Base-by-base conservation (phyloP, 164 flowering plant genomes). In the Macadamia tetraphylla region DNA sequence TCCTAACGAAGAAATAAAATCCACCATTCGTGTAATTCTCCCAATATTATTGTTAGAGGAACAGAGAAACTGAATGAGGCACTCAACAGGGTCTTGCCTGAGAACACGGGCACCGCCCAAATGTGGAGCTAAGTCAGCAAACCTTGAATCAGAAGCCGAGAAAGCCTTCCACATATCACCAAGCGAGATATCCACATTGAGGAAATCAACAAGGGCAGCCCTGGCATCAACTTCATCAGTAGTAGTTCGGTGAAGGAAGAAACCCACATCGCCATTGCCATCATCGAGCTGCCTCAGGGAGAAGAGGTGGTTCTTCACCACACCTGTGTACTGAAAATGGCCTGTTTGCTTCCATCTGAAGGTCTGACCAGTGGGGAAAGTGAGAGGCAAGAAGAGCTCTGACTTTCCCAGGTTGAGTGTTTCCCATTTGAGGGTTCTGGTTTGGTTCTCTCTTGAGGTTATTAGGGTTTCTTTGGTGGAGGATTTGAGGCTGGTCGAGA, bases 291-390 rank as follows among this genome's bases (percentile, higher is more conserved):
- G 98, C 53, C 78, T 85, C 74, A 94, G 91, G 62, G 99, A 92
- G 30, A 94, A 58, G 49, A 92, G 79, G 75, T 94, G 91, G 60
- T 92, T 75, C n/a, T 85, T 83, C 14, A 94, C 64, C 3, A 84
- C 81, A 58, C 99, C 99, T 9, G 92, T 90, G 84, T 69, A 94
- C 66, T 88, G 88, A 48, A 70, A 58, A 3, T 81, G 80, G 29
- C 81, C 91, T 9, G 99, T 94, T 65, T 87, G 82, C 61, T 78
- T 88, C 99, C 99, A 94, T 62, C 85, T 74, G 82, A 94, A 92
- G 77, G 98, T 92, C 67, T 94, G 99, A 74, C 99, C 99, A 2
- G 99, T 94, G 58, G 97, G 99, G 79, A 94, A 86, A 0, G 99
- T 92, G 73, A 94, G 91, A 49, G 95, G 89, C 32, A 94, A 67